Conservation (phyloP, 257 asterid species). For the Ligustrum vulgare region DNA sequence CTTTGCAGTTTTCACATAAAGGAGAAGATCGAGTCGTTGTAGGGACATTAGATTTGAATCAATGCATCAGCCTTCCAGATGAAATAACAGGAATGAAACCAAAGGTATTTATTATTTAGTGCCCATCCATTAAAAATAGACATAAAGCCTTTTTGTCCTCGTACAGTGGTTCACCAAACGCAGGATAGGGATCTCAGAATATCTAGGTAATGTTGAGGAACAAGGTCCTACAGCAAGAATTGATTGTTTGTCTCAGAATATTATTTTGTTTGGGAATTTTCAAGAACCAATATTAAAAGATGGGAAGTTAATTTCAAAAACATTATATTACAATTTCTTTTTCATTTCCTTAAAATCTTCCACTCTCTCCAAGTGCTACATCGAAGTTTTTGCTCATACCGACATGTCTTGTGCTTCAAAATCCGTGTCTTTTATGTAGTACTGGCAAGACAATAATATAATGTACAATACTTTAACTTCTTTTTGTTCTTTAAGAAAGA, state of each 20-base stretch:
- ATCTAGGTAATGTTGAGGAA: not conserved
- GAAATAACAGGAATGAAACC: constrained; percentile 80
- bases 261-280: not conserved
- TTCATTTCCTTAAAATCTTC: not conserved
- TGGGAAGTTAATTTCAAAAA: not conserved
- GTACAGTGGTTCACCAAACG: not conserved
- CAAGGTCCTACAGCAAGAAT: not conserved
- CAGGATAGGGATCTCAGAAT: not conserved
- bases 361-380: not conserved
- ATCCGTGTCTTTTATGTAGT: not conserved
- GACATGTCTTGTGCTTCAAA: too few relatives aligned
- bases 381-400: not conserved
- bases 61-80: constrained; percentile 81
- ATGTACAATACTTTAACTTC: too few relatives aligned
- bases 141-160: not conserved
- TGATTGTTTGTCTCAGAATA: not conserved
- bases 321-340: not conserved
- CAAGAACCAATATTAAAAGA: not conserved
- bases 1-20: constrained; percentile 59
- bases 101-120: constrained; percentile 43
- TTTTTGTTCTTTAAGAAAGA: too few relatives aligned
- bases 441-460: not conserved
- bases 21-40: constrained; percentile 75
- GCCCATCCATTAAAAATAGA: not conserved
- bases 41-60: constrained; percentile 86